These are phyloP conservation scores for Kingdonia uniflora DNA, from an alignment of 164 flowering plant genomes.

Conservation along the genomic window DNA sequence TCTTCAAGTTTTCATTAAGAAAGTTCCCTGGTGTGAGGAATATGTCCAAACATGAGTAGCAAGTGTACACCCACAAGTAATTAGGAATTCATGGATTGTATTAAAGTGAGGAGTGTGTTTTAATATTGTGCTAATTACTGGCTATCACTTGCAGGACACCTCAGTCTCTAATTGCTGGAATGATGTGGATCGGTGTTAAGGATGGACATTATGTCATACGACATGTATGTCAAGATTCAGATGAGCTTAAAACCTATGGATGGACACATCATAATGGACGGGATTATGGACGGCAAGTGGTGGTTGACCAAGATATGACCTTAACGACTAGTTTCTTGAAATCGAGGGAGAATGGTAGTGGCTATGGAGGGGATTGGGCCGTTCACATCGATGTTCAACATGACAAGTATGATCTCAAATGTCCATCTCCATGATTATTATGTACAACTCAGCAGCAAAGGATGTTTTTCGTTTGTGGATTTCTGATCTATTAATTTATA, in stretches of 20 bases:
- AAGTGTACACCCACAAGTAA: too few species aligned
- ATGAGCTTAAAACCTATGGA: conserved; percentile 78
- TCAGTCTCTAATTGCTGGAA: conserved; percentile 72
- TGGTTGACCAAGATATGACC: conserved; percentile 55
- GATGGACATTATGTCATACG: conserved; percentile 68
- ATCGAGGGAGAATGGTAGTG: conserved; percentile 52
- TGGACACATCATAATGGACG: conserved; percentile 93
- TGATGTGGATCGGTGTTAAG: conserved; percentile 94
- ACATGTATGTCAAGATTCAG: conserved; percentile 84
- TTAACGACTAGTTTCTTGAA: conserved; percentile 71
- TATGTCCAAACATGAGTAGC: too few species aligned
- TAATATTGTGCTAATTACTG: background rate
- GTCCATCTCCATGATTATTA: background rate
- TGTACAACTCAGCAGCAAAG: too few species aligned
- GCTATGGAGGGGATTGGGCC: conserved; percentile 98
- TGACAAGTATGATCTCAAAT: conserved; percentile 26
- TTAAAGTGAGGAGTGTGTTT: too few species aligned
- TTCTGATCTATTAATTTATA: too few species aligned
- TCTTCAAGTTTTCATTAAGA: too few species aligned
- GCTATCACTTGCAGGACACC: conserved; percentile 59
- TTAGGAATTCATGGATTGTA: too few species aligned
- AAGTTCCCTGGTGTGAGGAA: too few species aligned
- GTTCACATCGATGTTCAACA: conserved; percentile 51
- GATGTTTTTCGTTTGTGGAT: too few species aligned
- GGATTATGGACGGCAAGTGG: conserved; percentile 83